Percentiles rank a stretch among this genome's conserved stretches.
Evolutionary conservation across 1,284 basidiomycete genomes (phyloP).

Genomic region (Agaricales sp.): DNA sequence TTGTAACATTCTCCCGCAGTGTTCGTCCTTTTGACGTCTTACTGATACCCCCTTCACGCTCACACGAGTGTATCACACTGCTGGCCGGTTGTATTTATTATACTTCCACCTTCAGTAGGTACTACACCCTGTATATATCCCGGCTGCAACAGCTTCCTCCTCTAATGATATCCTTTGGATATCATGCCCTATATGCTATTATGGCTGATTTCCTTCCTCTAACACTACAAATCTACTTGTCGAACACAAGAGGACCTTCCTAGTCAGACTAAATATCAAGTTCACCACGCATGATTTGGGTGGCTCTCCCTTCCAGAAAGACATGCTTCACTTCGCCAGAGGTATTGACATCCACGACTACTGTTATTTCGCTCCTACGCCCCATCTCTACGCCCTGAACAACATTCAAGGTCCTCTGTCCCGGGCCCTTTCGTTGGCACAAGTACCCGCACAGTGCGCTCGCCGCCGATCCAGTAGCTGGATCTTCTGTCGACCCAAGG

Average conservation of each 20-base stretch:
- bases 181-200: not conserved
- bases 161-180: not conserved
- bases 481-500: slow-evolving; percentile 27
- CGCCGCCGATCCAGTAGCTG: slow-evolving; percentile 36
- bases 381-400: slow-evolving; percentile 36
- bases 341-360: slow-evolving; percentile 23
- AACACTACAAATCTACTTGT: no score
- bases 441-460: slow-evolving; percentile 30
- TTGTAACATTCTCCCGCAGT: not conserved
- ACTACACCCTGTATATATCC: not conserved
- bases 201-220: not conserved
- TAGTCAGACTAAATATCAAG: slow-evolving; percentile 2
- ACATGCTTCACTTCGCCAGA: slow-evolving; percentile 21
- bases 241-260: no score
- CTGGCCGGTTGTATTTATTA: not conserved
- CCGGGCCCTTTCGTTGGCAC: slow-evolving; percentile 22
- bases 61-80: not conserved
- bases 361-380: slow-evolving; percentile 28
- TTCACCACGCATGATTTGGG: slow-evolving; percentile 26
- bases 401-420: slow-evolving; percentile 24
- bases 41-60: not conserved
- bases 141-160: not conserved
- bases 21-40: not conserved
- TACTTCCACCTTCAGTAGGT: not conserved
- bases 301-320: slow-evolving; percentile 26